These are phyloP conservation scores for Cucumis sativus DNA, from an alignment of 306 rosid species.

Conservation along the genomic window DNA sequence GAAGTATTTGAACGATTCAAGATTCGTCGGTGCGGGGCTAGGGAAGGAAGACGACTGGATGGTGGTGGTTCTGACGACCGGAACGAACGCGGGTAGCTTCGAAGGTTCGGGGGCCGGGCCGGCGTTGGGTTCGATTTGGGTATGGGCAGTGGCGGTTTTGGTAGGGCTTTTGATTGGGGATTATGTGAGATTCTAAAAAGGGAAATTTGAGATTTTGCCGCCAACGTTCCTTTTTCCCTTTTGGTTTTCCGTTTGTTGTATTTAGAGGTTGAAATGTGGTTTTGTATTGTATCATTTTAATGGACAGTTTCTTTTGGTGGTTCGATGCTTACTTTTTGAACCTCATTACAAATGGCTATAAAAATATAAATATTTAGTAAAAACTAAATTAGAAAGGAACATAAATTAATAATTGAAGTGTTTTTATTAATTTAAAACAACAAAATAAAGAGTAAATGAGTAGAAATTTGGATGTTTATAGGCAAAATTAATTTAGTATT, in stretches of 20 bases:
- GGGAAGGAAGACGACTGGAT: constrained; percentile 64
- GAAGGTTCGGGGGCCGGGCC: constrained; percentile 18
- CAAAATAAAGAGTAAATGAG: too few relatives aligned
- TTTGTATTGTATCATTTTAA: neutral
- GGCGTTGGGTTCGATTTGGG: neutral
- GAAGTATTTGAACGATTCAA: constrained; percentile 39
- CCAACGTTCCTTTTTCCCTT: neutral
- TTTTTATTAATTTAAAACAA: too few relatives aligned
- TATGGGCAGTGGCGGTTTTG: neutral
- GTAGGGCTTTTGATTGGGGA: neutral
- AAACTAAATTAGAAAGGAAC: too few relatives aligned
- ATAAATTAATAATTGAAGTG: too few relatives aligned
- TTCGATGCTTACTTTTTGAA: too few relatives aligned
- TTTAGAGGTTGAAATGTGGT: neutral
- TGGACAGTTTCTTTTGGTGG: too few relatives aligned
- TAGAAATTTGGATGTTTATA: too few relatives aligned
- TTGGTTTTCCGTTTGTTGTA: neutral
- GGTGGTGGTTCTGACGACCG: constrained; percentile 45
- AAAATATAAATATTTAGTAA: too few relatives aligned
- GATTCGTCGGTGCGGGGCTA: constrained; percentile 45
- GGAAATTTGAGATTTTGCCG: neutral
- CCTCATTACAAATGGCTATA: too few relatives aligned
- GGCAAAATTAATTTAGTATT: too few relatives aligned
- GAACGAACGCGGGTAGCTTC: constrained; percentile 28
- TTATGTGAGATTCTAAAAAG: neutral